Base-by-base conservation (phyloP, 768 basidiomycete genomes). In the Goffeauzyma gilvescens region DNA sequence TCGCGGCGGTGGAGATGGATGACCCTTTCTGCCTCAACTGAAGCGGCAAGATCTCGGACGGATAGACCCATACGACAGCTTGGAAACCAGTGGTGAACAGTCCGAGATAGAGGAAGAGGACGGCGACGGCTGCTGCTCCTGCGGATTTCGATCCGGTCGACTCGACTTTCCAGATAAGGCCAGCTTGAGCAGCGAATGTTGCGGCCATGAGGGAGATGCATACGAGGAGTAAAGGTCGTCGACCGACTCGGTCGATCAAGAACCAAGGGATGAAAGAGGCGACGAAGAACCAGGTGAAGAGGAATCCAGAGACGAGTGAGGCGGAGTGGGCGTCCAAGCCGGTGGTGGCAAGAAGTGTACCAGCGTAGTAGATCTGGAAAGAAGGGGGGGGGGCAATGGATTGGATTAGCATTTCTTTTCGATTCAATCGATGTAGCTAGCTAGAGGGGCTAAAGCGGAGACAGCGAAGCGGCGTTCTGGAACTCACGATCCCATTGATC, bases 211-310 rank as follows among this genome's bases (percentile, higher is more conserved):
- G 50, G 15, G 52, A 38, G 45, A 58, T 55, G 36, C 52, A 52
- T 13, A 48, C 44, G 12, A 58, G 47, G 15, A 58, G 28, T 13
- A 58, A 46, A 20, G 48, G 44, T 20, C 56, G 31, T 21, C 58
- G 49, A 4, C 58, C 58, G n/a, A 52, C 42, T 7, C 45, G 35
- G 42, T 60, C 58, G 50, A 60, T 60, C 41, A 60, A 44, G 25
- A 51, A 45, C 57, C 57, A 59, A 7, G 58, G 58, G 38, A 60
- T 58, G 51, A 58, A 60, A 9, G 58, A 60, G 18, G 57, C 57
- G 41, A 57, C 45, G 46, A 60, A 60, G 53, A 60, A 60, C 57
- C 58, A 60, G 9, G 14, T 31, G 46, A 58, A 58, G 10, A 58
- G 44, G 26, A 46, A 44, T 12, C 56, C 56, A 22, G 56, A 44